Percentiles rank a stretch among this genome's conserved stretches.
Conservation (phyloP, 441 rosid species). For the Aleurites moluccanus region DNA sequence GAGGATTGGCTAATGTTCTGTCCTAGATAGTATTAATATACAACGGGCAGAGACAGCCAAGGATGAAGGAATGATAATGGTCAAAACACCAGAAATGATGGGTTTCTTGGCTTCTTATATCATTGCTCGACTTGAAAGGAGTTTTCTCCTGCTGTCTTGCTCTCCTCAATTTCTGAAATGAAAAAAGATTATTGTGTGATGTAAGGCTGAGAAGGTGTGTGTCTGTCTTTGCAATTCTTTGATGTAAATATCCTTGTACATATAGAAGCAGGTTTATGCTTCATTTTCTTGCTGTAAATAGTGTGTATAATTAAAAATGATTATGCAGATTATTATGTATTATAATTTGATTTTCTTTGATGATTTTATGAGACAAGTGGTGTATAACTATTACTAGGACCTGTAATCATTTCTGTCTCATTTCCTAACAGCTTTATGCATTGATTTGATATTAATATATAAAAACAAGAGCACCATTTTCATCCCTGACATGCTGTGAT, state of each 20-base stretch:
- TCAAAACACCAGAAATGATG: slow-evolving; percentile 1
- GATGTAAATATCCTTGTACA: slow-evolving; percentile 39
- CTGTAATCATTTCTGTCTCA: too few relatives aligned
- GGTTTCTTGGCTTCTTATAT: slow-evolving; percentile 5
- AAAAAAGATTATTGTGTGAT: slow-evolving; percentile 6
- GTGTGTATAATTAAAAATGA: slow-evolving; percentile 13
- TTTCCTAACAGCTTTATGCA: too few relatives aligned
- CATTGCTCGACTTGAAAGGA: not conserved
- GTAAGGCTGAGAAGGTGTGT: not conserved
- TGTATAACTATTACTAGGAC: too few relatives aligned
- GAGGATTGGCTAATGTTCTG: slow-evolving; percentile 15
- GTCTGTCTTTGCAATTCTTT: slow-evolving; percentile 34
- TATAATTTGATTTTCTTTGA: not conserved
- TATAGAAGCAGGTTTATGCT: slow-evolving; percentile 18
- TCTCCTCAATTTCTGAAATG: not conserved
- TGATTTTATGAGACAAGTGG: too few relatives aligned
- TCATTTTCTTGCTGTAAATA: slow-evolving; percentile 27
- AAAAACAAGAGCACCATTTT: too few relatives aligned
- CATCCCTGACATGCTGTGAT: too few relatives aligned
- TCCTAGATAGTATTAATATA: not conserved
- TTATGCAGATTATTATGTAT: not conserved
- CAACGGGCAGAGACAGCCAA: slow-evolving; percentile 13
- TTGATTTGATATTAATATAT: too few relatives aligned
- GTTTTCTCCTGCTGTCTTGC: slow-evolving; percentile 9
- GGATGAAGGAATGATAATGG: slow-evolving; percentile 12